Conservation (phyloP, 176 grass and related monocot species). For the Oryza nivara region DNA sequence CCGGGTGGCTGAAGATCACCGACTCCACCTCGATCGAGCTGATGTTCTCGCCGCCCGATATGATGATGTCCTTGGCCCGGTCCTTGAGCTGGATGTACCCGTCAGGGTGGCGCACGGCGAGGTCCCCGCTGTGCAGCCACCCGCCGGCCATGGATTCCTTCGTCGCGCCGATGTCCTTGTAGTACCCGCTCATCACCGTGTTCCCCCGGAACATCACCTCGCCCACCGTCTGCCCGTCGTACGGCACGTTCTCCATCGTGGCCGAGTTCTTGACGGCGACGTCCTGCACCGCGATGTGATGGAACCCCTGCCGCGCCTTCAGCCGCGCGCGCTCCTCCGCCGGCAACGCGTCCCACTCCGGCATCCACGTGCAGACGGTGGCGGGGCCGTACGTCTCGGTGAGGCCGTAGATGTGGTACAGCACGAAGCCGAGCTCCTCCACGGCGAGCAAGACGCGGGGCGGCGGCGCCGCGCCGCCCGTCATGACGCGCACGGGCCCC, state of each 20-base stretch:
- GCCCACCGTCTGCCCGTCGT: slow-evolving; percentile 44
- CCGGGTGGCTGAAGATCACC: slow-evolving; percentile 50
- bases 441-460: slow-evolving; percentile 36
- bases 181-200: slow-evolving; percentile 66
- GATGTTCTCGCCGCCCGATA: slow-evolving; percentile 54
- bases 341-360: slow-evolving; percentile 60
- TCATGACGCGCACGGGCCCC: slow-evolving; percentile 45
- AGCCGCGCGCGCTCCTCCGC: slow-evolving; percentile 34
- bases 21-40: slow-evolving; percentile 66
- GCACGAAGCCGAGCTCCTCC: slow-evolving; percentile 55
- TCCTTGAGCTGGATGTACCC: slow-evolving; percentile 68
- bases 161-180: slow-evolving; percentile 44
- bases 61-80: slow-evolving; percentile 60
- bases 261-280: slow-evolving; percentile 45
- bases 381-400: slow-evolving; percentile 56
- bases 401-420: slow-evolving; percentile 55
- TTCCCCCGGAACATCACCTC: slow-evolving; percentile 66
- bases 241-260: slow-evolving; percentile 52
- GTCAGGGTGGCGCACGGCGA: slow-evolving; percentile 49
- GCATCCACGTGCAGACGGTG: slow-evolving; percentile 52
- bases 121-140: slow-evolving; percentile 59
- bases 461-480: slow-evolving; percentile 47
- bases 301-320: slow-evolving; percentile 54
- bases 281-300: slow-evolving; percentile 45
- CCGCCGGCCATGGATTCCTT: slow-evolving; percentile 47